Evolutionary conservation across 345 rosid species (phyloP).

Genomic region (Pistacia atlantica): DNA sequence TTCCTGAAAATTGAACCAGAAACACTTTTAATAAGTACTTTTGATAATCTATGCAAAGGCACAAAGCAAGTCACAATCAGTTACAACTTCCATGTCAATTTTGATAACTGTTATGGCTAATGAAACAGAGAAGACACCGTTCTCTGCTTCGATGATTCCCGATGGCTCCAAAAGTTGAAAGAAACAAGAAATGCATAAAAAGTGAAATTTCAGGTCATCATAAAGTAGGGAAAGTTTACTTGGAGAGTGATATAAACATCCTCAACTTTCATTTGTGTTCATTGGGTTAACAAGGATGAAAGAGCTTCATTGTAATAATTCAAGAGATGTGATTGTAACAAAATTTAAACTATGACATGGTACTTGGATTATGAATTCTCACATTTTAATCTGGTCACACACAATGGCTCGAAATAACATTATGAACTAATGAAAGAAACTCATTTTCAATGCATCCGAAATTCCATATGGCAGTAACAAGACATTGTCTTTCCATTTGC

Average conservation of each 20-base stretch:
- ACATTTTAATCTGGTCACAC: neutral
- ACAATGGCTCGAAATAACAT: neutral
- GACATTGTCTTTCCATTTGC: too few relatives aligned
- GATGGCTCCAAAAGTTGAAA: slow-evolving; percentile 92
- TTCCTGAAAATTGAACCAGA: slow-evolving; percentile 51
- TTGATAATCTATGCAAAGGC: neutral
- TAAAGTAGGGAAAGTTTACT: slow-evolving; percentile 4
- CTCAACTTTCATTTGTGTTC: neutral
- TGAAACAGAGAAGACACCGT: slow-evolving; percentile 43
- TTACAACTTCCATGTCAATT: neutral
- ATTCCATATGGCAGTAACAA: too few relatives aligned
- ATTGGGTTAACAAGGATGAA: neutral
- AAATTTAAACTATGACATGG: neutral
- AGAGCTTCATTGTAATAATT: neutral
- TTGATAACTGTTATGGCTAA: slow-evolving; percentile 6
- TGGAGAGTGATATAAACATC: neutral
- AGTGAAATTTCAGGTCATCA: slow-evolving; percentile 17
- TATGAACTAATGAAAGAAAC: neutral
- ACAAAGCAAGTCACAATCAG: neutral
- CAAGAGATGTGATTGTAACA: neutral
- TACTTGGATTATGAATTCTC: neutral
- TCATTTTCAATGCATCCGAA: too few relatives aligned
- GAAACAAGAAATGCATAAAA: slow-evolving; percentile 16
- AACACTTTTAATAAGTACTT: neutral
- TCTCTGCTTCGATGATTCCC: slow-evolving; percentile 73